Evolutionary conservation across 768 basidiomycete species (phyloP).

Genomic region (Auricularia sp.): DNA sequence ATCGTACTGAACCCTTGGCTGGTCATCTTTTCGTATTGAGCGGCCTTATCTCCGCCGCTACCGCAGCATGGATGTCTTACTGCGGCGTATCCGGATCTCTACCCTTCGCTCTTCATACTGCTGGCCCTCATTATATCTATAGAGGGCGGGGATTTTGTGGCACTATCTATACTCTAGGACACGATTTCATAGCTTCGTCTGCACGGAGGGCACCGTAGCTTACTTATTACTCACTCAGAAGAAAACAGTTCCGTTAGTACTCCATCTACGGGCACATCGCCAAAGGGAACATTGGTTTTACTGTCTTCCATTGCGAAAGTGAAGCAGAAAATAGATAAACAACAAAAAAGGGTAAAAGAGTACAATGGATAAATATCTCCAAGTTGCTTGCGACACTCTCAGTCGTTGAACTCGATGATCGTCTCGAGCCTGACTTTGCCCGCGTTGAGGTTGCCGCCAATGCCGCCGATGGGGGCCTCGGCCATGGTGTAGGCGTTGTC

Average conservation of each 20-base stretch:
- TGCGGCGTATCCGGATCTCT: neutral
- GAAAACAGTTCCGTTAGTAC: too few relatives aligned
- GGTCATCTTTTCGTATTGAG: conserved; percentile 69
- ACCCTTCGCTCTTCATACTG: too few relatives aligned
- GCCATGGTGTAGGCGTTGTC: neutral
- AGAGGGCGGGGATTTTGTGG: too few relatives aligned
- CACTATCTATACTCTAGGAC: too few relatives aligned
- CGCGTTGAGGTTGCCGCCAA: neutral
- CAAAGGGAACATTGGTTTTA: too few relatives aligned
- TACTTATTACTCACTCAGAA: too few relatives aligned
- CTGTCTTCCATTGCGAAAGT: too few relatives aligned
- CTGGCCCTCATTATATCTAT: too few relatives aligned
- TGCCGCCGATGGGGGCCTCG: neutral
- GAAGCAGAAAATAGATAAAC: neutral
- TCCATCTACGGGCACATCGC: neutral
- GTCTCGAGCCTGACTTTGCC: neutral
- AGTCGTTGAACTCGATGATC: conserved; percentile 2
- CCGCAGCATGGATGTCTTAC: neutral
- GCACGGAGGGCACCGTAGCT: too few relatives aligned
- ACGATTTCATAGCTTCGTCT: too few relatives aligned
- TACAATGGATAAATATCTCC: conserved; percentile 1
- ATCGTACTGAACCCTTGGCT: conserved; percentile 84
- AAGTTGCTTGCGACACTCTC: neutral
- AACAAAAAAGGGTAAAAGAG: neutral
- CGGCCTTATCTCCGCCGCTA: neutral